Percentiles rank a stretch among this genome's conserved stretches.
Evolutionary conservation across 2,329 filamentous ascomycete species (phyloP).

Genomic region (Saccharata proteae): DNA sequence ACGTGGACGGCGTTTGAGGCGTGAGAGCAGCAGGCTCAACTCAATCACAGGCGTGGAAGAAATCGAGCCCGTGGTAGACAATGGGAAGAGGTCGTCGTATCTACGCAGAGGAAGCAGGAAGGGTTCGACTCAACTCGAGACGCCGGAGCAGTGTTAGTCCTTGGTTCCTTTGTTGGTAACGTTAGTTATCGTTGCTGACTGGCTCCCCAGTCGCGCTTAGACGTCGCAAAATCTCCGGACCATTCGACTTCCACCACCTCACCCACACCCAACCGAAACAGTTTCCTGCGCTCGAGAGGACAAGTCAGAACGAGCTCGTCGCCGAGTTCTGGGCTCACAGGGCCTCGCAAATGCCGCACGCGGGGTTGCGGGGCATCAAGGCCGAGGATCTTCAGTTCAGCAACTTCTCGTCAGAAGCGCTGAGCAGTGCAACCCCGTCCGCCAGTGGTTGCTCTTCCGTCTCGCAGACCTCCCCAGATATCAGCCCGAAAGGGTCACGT

Average conservation of each 20-base stretch:
- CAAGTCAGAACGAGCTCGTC: slow-evolving; percentile 39
- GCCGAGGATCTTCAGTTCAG: slow-evolving; percentile 32
- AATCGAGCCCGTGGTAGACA: slow-evolving; percentile 16
- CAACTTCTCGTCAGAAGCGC: slow-evolving; percentile 14
- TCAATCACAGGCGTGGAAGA: slow-evolving; percentile 13
- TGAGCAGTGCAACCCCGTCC: slow-evolving; percentile 1
- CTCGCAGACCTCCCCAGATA: slow-evolving; percentile 2
- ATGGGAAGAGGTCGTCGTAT: slow-evolving; percentile 20
- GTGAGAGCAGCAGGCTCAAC: slow-evolving; percentile 21
- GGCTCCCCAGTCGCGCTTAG: slow-evolving; percentile 6
- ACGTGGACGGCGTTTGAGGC: slow-evolving; percentile 22
- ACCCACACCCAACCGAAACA: slow-evolving; percentile 46
- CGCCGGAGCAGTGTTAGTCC: slow-evolving; percentile 15
- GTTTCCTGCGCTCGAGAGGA: slow-evolving; percentile 39
- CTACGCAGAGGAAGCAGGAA: slow-evolving; percentile 18
- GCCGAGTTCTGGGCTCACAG: slow-evolving; percentile 42
- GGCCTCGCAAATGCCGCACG: slow-evolving; percentile 38
- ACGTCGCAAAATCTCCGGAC: slow-evolving; percentile 41
- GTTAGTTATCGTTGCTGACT: slow-evolving; percentile 9
- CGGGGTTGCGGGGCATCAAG: slow-evolving; percentile 40
- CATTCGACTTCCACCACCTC: slow-evolving; percentile 53
- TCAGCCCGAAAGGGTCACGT: slow-evolving; percentile 13
- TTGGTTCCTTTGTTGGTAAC: not conserved
- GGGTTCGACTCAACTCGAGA: slow-evolving; percentile 15
- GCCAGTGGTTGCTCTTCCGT: too few species aligned